phyloP scores from a whole-genome alignment of 2,329 filamentous ascomycete species.

The Cercospora janseana region DNA sequence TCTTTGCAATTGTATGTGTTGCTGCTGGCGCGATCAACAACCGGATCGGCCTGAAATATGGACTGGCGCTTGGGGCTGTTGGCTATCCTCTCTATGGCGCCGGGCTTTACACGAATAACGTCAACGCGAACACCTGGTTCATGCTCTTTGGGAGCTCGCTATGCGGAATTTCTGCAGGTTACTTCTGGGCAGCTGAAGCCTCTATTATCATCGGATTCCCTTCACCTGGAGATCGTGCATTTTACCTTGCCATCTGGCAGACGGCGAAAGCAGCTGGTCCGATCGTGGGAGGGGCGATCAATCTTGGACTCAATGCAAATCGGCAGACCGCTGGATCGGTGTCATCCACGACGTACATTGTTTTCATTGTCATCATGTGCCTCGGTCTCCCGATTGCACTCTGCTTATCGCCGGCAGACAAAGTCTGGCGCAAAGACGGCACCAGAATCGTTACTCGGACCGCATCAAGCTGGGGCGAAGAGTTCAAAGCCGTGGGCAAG shows the following conservation, averaged over 20 bases:
- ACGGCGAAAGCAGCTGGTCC: constrained; percentile 53
- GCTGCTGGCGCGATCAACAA: constrained; percentile 36
- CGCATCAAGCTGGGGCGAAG: constrained; percentile 29
- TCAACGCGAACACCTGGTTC: constrained; percentile 52
- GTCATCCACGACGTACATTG: constrained; percentile 42
- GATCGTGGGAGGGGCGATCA: constrained; percentile 49
- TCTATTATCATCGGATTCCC: constrained; percentile 51
- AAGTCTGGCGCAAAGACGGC: constrained; percentile 44
- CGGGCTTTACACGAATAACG: constrained; percentile 51
- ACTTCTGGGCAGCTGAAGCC: constrained; percentile 53
- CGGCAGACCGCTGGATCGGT: constrained; percentile 42
- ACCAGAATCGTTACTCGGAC: constrained; percentile 39
- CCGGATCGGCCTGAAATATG: constrained; percentile 32
- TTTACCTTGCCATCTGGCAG: constrained; percentile 50
- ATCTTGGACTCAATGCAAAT: constrained; percentile 49
- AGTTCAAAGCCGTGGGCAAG: constrained; percentile 41
- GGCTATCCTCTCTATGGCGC: constrained; percentile 52
- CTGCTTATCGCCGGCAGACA: constrained; percentile 41
- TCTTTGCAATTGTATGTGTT: constrained; percentile 48
- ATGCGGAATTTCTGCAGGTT: constrained; percentile 50
- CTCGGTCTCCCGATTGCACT: constrained; percentile 41
- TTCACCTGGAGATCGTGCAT: constrained; percentile 38
- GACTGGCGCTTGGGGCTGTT: constrained; percentile 43
- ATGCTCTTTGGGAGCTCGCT: constrained; percentile 49
- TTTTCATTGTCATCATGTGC: constrained; percentile 45